Percentiles rank a stretch among this genome's conserved stretches.
phyloP scores from a whole-genome alignment of 768 basidiomycete genomes.

The Kwoniella europaea region DNA sequence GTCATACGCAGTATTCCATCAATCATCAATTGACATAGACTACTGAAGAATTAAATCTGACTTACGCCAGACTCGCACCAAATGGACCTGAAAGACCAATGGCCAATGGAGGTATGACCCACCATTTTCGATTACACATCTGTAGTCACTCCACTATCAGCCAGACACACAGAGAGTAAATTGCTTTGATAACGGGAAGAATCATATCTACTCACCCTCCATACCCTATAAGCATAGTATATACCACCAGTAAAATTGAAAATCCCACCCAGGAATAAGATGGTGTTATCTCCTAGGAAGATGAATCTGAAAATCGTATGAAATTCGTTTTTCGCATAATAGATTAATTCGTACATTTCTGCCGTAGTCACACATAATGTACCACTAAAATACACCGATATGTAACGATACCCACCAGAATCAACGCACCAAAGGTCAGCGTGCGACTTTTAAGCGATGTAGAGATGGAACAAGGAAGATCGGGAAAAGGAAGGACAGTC shows the following conservation, averaged over 20 bases:
- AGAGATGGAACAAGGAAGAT: neutral
- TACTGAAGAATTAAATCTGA: too few species aligned
- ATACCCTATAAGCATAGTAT: constrained; percentile 13
- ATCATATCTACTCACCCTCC: constrained; percentile 17
- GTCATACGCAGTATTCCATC: too few species aligned
- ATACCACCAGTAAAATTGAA: constrained; percentile 6
- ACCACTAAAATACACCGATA: too few species aligned
- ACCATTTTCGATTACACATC: constrained; percentile 19
- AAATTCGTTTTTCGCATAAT: constrained; percentile 11
- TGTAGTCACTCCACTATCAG: neutral
- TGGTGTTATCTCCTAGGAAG: constrained; percentile 2
- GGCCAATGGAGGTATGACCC: constrained; percentile 6
- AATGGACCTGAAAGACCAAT: neutral
- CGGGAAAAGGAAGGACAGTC: neutral
- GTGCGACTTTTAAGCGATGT: neutral
- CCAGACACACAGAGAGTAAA: too few species aligned
- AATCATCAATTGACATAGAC: too few species aligned
- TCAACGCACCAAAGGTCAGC: too few species aligned
- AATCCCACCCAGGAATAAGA: neutral
- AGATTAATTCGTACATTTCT: constrained; percentile 8
- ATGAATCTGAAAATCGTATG: constrained; percentile 14
- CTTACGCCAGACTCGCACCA: neutral
- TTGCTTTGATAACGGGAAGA: too few species aligned
- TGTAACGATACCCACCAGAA: too few species aligned
- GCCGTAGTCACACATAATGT: neutral